Percentiles rank a stretch among this genome's conserved stretches.
Evolutionary conservation across 2,329 filamentous ascomycete species (phyloP).

Genomic region (Dendrostoma leiphaemia): DNA sequence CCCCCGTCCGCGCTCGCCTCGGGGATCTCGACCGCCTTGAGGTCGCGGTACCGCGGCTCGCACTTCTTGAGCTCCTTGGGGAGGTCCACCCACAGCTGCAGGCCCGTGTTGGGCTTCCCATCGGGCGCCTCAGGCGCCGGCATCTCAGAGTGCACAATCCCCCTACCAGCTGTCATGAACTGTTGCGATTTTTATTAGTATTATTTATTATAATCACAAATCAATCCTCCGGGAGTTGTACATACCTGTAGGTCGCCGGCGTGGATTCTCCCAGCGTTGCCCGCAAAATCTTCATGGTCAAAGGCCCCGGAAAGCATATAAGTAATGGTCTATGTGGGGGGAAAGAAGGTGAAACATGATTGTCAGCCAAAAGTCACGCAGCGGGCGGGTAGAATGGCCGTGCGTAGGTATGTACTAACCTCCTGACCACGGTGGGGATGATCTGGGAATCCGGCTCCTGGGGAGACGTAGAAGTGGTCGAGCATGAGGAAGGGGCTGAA

Average conservation of each 20-base stretch:
- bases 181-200: too few relatives aligned
- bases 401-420: conserved; percentile 25
- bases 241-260: conserved; percentile 87
- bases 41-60: conserved; percentile 89
- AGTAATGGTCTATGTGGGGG: conserved; percentile 76
- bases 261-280: conserved; percentile 78
- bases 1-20: conserved; percentile 67
- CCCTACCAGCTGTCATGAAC: conserved; percentile 93
- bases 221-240: too few relatives aligned
- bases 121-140: conserved; percentile 70
- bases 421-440: conserved; percentile 43
- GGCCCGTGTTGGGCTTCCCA: conserved; percentile 74
- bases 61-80: conserved; percentile 78
- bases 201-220: too few relatives aligned
- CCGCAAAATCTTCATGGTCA: conserved; percentile 91
- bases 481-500: conserved; percentile 95
- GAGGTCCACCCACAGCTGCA: conserved; percentile 95
- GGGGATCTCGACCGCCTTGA: conserved; percentile 78
- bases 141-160: conserved; percentile 97
- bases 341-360: conserved; percentile 53
- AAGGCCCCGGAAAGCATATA: conserved; percentile 84
- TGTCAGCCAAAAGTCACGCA: conserved; percentile 43
- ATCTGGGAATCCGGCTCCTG: conserved; percentile 86
- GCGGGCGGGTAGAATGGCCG: not conserved
- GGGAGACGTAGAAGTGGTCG: conserved; percentile 81